Conservation (phyloP, 2,329 filamentous ascomycete genomes). For the Aureobasidium sp. region DNA sequence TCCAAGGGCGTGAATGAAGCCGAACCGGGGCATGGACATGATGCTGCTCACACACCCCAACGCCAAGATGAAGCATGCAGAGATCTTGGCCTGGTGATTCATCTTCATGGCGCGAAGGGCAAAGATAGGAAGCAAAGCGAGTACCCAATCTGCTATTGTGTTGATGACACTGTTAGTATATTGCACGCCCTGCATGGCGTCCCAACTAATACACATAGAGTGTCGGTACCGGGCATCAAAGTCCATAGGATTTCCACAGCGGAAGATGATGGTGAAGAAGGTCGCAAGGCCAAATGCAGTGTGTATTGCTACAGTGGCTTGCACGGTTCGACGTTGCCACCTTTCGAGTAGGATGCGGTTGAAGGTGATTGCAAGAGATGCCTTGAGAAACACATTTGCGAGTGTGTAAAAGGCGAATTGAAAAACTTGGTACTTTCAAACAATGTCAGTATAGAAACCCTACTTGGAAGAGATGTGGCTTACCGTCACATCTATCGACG, state of each 20-base stretch:
- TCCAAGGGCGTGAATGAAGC: neutral
- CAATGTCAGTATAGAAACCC: neutral
- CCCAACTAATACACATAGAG: constrained; percentile 12
- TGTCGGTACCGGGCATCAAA: neutral
- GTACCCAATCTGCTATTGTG: neutral
- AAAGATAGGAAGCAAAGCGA: constrained; percentile 4
- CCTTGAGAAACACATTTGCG: constrained; percentile 33
- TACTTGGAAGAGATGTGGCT: neutral
- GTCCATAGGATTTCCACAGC: neutral
- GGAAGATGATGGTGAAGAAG: constrained; percentile 18
- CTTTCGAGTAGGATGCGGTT: constrained; percentile 30
- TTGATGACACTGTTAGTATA: constrained; percentile 9
- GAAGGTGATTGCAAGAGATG: constrained; percentile 37
- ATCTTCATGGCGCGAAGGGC: neutral
- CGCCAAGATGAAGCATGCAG: neutral
- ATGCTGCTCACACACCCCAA: neutral
- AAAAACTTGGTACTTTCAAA: constrained; percentile 19
- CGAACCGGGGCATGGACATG: constrained; percentile 4
- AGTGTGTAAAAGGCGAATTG: constrained; percentile 31
- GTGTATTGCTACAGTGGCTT: constrained; percentile 15
- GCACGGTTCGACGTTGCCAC: constrained; percentile 29
- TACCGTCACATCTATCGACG: neutral
- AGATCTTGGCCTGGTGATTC: constrained; percentile 3
- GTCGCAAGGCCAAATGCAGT: constrained; percentile 28
- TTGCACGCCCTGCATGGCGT: constrained; percentile 5